phyloP scores from a whole-genome alignment of 2,329 filamentous ascomycete species.

The Fusarium sp. region DNA sequence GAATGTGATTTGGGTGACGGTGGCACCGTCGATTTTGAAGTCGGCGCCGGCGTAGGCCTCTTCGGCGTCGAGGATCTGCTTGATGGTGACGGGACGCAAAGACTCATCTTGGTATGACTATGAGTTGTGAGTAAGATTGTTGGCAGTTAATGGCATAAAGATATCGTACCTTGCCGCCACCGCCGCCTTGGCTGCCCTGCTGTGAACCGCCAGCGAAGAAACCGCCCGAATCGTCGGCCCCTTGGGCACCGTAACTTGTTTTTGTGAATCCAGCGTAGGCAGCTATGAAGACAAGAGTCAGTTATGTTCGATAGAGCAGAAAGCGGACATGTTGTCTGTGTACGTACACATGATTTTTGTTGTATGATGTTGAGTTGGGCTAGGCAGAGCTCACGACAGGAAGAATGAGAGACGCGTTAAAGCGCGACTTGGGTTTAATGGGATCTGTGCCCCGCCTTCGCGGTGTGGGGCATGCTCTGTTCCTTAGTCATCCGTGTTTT shows the following conservation, averaged over 20 bases:
- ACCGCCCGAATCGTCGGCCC: slow-evolving; percentile 73
- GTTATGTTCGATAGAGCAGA: slow-evolving; percentile 15
- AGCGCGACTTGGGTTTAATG: slow-evolving; percentile 54
- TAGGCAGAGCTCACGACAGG: slow-evolving; percentile 32
- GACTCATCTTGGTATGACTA: slow-evolving; percentile 84
- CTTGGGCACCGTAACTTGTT: slow-evolving; percentile 66
- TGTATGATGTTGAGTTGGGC: slow-evolving; percentile 34
- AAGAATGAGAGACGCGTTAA: slow-evolving; percentile 52
- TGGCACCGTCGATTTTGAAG: slow-evolving; percentile 85
- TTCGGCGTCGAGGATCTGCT: slow-evolving; percentile 89
- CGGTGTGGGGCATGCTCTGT: slow-evolving; percentile 18
- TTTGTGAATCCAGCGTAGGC: slow-evolving; percentile 67
- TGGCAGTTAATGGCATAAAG: background rate
- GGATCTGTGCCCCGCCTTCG: slow-evolving; percentile 44
- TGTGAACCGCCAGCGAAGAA: slow-evolving; percentile 74
- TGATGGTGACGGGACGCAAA: slow-evolving; percentile 93
- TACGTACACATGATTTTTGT: slow-evolving; percentile 56
- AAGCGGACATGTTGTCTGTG: background rate
- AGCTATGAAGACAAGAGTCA: slow-evolving; percentile 51
- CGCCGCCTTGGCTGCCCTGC: slow-evolving; percentile 66
- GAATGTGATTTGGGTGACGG: slow-evolving; percentile 81
- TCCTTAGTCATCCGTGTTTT: slow-evolving; percentile 43
- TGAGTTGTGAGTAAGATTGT: slow-evolving; percentile 17
- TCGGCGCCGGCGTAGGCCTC: slow-evolving; percentile 80
- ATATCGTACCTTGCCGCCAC: slow-evolving; percentile 60